Evolutionary conservation across 306 rosid genomes (phyloP).

Genomic region (Styphnolobium japonicum): DNA sequence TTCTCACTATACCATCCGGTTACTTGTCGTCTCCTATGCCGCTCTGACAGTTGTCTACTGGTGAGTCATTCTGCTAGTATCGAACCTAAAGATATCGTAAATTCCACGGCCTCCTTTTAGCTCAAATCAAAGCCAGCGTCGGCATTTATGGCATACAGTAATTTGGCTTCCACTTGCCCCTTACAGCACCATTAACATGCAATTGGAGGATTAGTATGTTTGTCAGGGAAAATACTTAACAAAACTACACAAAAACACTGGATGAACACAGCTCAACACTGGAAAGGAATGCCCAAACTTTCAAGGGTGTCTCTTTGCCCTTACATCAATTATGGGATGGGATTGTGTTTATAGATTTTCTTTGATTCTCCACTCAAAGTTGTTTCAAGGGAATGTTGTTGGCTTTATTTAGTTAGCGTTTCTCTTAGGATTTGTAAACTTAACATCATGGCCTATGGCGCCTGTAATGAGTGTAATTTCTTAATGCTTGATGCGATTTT

Average conservation of each 20-base stretch:
- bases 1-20: not conserved
- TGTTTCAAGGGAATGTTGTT: no score
- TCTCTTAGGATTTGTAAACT: no score
- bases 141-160: slow-evolving; percentile 84
- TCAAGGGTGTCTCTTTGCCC: not conserved
- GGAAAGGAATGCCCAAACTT: not conserved
- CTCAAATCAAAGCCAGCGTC: slow-evolving; percentile 98
- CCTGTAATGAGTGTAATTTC: no score
- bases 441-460: no score
- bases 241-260: not conserved
- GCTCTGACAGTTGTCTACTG: slow-evolving; percentile 11
- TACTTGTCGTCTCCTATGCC: slow-evolving; percentile 7
- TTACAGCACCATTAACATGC: no score
- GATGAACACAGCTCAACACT: no score
- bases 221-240: not conserved
- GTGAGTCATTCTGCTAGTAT: not conserved
- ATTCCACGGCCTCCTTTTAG: slow-evolving; percentile 35
- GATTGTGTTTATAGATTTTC: not conserved
- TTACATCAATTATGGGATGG: not conserved
- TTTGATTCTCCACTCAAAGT: no score
- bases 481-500: no score
- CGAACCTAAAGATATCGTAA: slow-evolving; percentile 1
- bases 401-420: no score
- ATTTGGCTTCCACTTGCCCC: slow-evolving; percentile 83
- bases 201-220: not conserved